A percentile compares a stretch with the other conserved stretches of the same genome.
Conservation (phyloP, 2,329 filamentous ascomycete genomes). For the Biscogniauxia sp. region DNA sequence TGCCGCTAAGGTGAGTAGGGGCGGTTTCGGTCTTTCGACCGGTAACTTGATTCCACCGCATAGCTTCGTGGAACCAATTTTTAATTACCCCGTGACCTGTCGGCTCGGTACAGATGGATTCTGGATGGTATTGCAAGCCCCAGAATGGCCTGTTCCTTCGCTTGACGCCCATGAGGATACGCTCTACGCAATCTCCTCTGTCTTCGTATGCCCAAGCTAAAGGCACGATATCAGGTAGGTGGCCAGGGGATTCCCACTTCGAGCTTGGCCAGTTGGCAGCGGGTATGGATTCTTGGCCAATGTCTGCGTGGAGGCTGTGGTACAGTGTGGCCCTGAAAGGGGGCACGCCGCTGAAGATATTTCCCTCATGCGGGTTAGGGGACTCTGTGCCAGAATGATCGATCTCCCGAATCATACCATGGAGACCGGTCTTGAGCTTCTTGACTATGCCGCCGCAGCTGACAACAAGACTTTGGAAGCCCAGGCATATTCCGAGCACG, state of each 20-base stretch:
- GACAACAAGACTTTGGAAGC: conserved; percentile 78
- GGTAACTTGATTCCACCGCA: conserved; percentile 49
- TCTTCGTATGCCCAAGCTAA: conserved; percentile 61
- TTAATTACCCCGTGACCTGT: conserved; percentile 62
- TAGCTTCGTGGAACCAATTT: conserved; percentile 72
- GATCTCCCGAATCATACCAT: conserved; percentile 75
- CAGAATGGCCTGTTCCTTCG: conserved; percentile 72
- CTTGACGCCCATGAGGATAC: conserved; percentile 73
- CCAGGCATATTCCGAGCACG: conserved; percentile 83
- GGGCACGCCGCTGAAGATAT: conserved; percentile 64
- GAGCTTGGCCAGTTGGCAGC: conserved; percentile 35
- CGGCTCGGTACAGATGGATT: conserved; percentile 78
- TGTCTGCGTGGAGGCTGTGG: conserved; percentile 60
- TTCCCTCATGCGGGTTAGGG: conserved; percentile 34
- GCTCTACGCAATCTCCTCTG: conserved; percentile 39
- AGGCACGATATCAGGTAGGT: conserved; percentile 47
- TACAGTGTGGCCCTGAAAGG: conserved; percentile 73
- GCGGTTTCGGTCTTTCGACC: conserved; percentile 11
- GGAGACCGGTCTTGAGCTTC: conserved; percentile 68
- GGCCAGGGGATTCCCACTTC: conserved; percentile 39
- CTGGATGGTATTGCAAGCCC: conserved; percentile 88
- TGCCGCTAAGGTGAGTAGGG: not conserved
- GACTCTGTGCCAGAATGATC: conserved; percentile 43
- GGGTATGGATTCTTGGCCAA: conserved; percentile 46
- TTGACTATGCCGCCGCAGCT: conserved; percentile 66